Evolutionary conservation across 306 rosid species (phyloP), one percentile per base, ranked within the genome.

Genomic region (Gillenia trifoliata): DNA sequence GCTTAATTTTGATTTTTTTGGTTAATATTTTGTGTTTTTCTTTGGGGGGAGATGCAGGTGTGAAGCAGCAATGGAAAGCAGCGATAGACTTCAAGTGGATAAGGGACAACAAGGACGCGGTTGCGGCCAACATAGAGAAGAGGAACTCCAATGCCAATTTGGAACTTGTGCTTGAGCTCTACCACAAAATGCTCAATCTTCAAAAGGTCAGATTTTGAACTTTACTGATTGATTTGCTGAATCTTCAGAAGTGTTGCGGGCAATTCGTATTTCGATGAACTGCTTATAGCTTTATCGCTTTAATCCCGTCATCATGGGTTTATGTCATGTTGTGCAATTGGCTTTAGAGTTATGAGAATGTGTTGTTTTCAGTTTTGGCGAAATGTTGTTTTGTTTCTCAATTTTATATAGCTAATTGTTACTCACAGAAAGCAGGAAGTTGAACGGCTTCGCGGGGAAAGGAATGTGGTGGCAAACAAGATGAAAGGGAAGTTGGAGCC

Each of bases 381-480:
- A 41, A 38, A 45, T 12, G 77, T 77, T 57, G 59, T 33, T 66
- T 77, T 72, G 66, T 81, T 78, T 71, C 81, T 84, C 85, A 81
- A 80, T 77, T 77, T 80, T 72, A 59, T 59, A 26, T 86, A 85
- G 92, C 93, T 91, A 91, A 87, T 79, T 86, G 81, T 83, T 73
- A 34, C 85, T 88, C 87, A 83, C 96, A 91, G 98, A 82, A 76
- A 86, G 83, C 98, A 94, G 99, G 99, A 94, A 85, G 99, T 92
- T 68, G 96, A 94, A 88, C 89, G 93, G 81, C 84, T 94, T 75
- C 95, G 99, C 2, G 93, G 83, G 50, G 96, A 92, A 86, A 87
- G 97, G 88, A 92, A 94, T 84, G 85, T 43, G 4, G 96, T 94
- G 40, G 99, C 99, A 26, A 94, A 82, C 85, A 92, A 90, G 87